Percentiles rank a stretch among this genome's conserved stretches.
These are phyloP conservation scores for Moricandia moricandioides DNA, from an alignment of 345 rosid species.

Conservation along the genomic window DNA sequence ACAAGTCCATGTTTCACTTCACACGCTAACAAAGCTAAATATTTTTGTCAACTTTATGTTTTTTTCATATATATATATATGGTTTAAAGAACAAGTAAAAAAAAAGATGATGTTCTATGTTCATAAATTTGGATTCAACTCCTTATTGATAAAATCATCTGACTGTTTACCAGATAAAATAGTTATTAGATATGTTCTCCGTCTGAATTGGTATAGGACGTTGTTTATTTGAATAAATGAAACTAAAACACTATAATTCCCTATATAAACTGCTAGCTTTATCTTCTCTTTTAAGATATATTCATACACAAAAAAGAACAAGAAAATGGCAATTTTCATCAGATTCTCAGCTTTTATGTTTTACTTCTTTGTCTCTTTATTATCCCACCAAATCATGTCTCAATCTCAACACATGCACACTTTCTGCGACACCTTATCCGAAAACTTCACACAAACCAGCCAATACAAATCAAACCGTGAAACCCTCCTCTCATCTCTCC, in stretches of 20 bases:
- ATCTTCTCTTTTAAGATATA: background rate
- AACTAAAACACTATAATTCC: background rate
- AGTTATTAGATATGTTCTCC: background rate
- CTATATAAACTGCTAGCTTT: background rate
- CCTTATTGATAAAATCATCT: conserved; percentile 5
- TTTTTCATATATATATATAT: background rate
- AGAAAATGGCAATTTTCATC: background rate
- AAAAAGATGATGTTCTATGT: conserved; percentile 9
- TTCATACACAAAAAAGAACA: background rate
- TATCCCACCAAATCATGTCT: conserved; percentile 4
- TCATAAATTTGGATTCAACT: conserved; percentile 19
- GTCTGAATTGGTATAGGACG: conserved; percentile 13
- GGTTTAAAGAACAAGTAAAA: background rate
- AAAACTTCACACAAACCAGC: background rate
- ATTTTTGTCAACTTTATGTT: background rate
- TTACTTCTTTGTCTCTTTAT: background rate
- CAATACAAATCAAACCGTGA: conserved; percentile 23
- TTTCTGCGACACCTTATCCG: background rate
- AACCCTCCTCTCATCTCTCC: conserved; percentile 5
- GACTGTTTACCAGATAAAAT: background rate
- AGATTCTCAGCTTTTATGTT: background rate
- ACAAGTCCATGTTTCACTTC: background rate
- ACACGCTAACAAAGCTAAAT: background rate
- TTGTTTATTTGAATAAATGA: background rate
- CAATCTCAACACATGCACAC: conserved; percentile 15